Evolutionary conservation across 2,329 filamentous ascomycete species (phyloP).

Genomic region (Periconia sp.): DNA sequence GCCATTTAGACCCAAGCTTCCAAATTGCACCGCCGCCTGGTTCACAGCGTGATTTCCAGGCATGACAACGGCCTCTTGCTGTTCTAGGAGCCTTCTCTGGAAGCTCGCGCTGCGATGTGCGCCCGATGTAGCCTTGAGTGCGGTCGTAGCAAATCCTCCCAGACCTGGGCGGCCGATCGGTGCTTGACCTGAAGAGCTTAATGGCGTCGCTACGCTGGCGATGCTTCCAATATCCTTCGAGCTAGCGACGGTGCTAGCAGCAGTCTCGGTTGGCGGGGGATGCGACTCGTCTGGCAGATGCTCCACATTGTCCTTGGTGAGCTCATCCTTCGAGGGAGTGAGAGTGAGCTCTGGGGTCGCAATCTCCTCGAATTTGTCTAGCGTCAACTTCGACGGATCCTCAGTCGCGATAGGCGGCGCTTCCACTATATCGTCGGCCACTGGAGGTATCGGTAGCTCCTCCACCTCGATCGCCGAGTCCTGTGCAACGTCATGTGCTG

Average conservation of each 20-base stretch:
- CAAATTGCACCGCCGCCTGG: constrained; percentile 91
- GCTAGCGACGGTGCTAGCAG: constrained; percentile 86
- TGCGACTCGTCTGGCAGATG: constrained; percentile 83
- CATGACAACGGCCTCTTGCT: constrained; percentile 98
- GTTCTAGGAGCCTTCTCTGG: constrained; percentile 86
- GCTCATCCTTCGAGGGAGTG: constrained; percentile 76
- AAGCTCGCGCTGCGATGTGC: constrained; percentile 75
- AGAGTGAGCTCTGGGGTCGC: constrained; percentile 59
- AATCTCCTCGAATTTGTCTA: constrained; percentile 52
- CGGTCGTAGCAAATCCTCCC: constrained; percentile 80
- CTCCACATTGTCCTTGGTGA: constrained; percentile 92
- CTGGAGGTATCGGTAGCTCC: constrained; percentile 48
- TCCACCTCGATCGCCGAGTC: constrained; percentile 47
- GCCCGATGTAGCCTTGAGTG: constrained; percentile 75
- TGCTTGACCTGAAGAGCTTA: constrained; percentile 58
- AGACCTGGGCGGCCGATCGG: constrained; percentile 67
- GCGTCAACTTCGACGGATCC: constrained; percentile 34
- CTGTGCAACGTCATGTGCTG: constrained; percentile 47
- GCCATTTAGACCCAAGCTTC: constrained; percentile 88
- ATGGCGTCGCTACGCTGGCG: constrained; percentile 59
- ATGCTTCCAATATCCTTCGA: constrained; percentile 74
- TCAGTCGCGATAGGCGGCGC: constrained; percentile 35
- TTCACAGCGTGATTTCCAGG: constrained; percentile 95
- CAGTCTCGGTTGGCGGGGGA: constrained; percentile 79
- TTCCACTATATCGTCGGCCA: constrained; percentile 44